Base-by-base conservation (phyloP, 441 rosid species). In the Jatropha podagrica region DNA sequence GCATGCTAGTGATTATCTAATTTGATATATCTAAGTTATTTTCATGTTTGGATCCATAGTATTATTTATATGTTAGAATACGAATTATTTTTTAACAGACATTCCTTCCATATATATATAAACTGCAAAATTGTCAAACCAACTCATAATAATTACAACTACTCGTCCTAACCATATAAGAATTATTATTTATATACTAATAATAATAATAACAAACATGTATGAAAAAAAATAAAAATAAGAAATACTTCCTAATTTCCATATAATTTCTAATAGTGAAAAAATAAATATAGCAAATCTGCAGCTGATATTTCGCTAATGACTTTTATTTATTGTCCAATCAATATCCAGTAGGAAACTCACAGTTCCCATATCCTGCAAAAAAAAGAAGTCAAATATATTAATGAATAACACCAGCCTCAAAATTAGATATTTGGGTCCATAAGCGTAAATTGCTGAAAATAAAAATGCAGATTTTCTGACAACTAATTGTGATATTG, bases 281-380 rank as follows among this genome's bases (percentile, higher is more conserved):
- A 58, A 7, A 44, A 41, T 42, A 12, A 71, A 71, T 20, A 44
- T 62, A 18, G 7, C 3, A 46, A 72, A 72, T 61, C 32, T 60
- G 8, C 6, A 13, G 41, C 65, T 7, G 6, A 49, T 4, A 51
- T 51, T 63, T 6, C 44, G 7, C 66, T 20, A 15, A 63, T 63
- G 46, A 37, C 10, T 52, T 11, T 14, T n/a, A 42, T 74, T 7
- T n/a, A 23, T 73, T 59, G 46, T 69, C 65, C 65, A 40, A 26
- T 84, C 82, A 91, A 44, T 90, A 82, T 26, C 86, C 88, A 9
- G 92, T 89, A 1, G 97, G 97, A 70, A 83, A 92, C 40, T 84
- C 84, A 73, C 97, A 92, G 41, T 76, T 86, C 68, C 96, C 96
- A 76, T 58, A 89, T 6, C 62, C 97, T 91, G 83, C 80, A 81